Conservation (phyloP, 352 stramenopile genomes). For the Aphanomyces astaci region DNA sequence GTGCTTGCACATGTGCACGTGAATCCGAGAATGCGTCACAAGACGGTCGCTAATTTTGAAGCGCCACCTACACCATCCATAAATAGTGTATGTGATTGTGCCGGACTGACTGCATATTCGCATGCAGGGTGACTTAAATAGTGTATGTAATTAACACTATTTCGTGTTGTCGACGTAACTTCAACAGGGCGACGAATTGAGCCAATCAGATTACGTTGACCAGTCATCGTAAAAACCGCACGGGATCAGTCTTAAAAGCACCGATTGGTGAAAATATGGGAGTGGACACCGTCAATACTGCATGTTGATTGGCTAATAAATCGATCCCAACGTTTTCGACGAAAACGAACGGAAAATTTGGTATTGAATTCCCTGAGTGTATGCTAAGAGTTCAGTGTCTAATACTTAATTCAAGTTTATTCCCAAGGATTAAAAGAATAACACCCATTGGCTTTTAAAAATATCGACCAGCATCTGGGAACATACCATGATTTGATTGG, state of each 20-base stretch:
- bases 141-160: background rate
- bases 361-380: background rate
- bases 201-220: background rate
- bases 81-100: background rate
- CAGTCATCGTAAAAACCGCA: background rate
- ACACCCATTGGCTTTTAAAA: no score
- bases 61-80: background rate
- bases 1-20: background rate
- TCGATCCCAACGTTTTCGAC: background rate
- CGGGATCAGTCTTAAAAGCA: background rate
- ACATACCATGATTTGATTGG: background rate
- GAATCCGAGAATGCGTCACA: no score
- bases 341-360: background rate
- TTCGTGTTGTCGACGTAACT: background rate
- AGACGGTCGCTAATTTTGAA: background rate
- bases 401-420: background rate
- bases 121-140: background rate
- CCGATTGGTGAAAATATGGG: background rate
- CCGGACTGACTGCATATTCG: background rate
- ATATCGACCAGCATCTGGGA: background rate
- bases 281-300: background rate
- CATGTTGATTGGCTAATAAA: constrained; percentile 2
- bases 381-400: background rate
- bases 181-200: background rate
- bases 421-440: background rate